These are phyloP conservation scores for Colletotrichum echinochloae DNA, from an alignment of 2,329 filamentous ascomycete genomes.

Conservation along the genomic window DNA sequence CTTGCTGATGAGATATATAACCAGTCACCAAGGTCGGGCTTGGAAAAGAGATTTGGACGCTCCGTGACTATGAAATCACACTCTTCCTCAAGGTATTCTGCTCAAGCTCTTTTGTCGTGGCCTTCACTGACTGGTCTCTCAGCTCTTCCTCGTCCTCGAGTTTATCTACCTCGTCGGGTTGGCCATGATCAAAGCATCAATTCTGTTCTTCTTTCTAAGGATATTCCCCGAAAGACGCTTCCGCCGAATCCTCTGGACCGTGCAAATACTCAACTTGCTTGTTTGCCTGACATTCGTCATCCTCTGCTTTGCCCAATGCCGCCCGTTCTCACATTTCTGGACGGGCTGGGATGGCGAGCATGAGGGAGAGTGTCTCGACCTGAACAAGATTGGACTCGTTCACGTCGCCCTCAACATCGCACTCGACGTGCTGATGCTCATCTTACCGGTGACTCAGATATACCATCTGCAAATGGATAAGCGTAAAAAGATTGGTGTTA, in stretches of 20 bases:
- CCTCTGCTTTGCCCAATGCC: constrained; percentile 4
- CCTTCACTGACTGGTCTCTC: not conserved
- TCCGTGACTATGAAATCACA: constrained; percentile 45
- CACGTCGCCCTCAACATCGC: constrained; percentile 41
- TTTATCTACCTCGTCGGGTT: constrained; percentile 49
- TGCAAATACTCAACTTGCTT: not conserved
- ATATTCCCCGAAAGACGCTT: constrained; percentile 45
- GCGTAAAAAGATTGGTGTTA: constrained; percentile 40
- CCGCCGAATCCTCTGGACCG: constrained; percentile 7
- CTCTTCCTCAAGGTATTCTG: constrained; percentile 46
- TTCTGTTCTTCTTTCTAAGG: constrained; percentile 50
- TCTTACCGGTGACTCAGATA: constrained; percentile 41
- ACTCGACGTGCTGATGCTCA: constrained; percentile 43
- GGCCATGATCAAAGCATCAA: constrained; percentile 48
- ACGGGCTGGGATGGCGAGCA: not conserved
- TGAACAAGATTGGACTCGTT: not conserved
- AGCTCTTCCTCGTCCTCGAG: constrained; percentile 47
- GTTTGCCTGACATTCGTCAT: constrained; percentile 2
- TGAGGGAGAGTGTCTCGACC: not conserved
- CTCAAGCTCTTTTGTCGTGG: not conserved
- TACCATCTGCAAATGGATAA: constrained; percentile 40
- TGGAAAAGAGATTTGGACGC: constrained; percentile 53
- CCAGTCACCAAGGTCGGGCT: constrained; percentile 46
- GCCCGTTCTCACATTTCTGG: constrained; percentile 12
- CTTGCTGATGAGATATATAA: constrained; percentile 40